These are phyloP conservation scores for Crithidia sp. DNA, from an alignment of 208 protist species.

Conservation along the genomic window DNA sequence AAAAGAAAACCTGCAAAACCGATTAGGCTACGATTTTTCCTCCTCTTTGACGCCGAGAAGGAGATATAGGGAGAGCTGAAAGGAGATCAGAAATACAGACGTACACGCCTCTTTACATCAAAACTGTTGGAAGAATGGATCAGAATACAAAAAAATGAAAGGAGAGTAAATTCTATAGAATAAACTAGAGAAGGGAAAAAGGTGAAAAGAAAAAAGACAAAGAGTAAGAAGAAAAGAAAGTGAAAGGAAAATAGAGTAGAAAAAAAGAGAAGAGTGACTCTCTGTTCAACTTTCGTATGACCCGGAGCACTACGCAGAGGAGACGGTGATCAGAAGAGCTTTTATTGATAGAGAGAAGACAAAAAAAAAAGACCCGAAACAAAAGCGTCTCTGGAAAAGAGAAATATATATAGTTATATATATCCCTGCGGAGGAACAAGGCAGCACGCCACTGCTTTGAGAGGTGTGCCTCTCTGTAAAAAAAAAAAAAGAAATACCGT, in stretches of 20 bases:
- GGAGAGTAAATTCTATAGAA: background rate
- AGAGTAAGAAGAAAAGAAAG: background rate
- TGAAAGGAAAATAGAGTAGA: background rate
- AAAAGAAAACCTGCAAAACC: conserved; percentile 15
- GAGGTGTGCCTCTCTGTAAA: background rate
- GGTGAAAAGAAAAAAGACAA: conserved; percentile 10
- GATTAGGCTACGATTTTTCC: conserved; percentile 3
- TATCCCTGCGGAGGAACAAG: too few species aligned
- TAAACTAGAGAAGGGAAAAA: conserved; percentile 13
- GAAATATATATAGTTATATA: background rate
- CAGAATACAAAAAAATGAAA: conserved; percentile 7
- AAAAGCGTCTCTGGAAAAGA: background rate
- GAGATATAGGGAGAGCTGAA: conserved; percentile 5
- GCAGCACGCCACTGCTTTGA: too few species aligned
- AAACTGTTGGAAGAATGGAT: background rate
- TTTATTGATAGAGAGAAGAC: background rate
- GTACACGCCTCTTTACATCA: background rate
- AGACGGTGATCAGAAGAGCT: background rate
- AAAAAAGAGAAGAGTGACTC: background rate
- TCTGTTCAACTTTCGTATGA: background rate
- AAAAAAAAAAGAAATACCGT: conserved; percentile 12
- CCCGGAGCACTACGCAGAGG: background rate
- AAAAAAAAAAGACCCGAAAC: background rate
- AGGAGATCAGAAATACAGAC: conserved; percentile 3
- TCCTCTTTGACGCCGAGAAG: background rate